Base-by-base conservation (phyloP, 495 filamentous ascomycete genomes). In the Ascobolus immersus region DNA sequence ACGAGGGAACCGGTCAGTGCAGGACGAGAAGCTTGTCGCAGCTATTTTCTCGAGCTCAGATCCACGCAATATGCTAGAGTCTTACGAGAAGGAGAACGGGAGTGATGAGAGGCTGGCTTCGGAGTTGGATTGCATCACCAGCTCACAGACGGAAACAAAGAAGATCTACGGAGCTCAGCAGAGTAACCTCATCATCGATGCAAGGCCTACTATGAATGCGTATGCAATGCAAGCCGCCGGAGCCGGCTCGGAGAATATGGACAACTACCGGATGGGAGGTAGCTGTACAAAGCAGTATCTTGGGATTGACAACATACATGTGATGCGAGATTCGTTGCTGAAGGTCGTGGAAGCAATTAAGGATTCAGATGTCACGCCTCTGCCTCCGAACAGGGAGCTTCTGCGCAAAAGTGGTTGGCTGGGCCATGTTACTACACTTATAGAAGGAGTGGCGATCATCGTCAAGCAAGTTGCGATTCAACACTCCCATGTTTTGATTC, bases 231-330 rank as follows among this genome's bases (percentile, higher is more conserved):
- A 93, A 53, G 77, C 78, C 6, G 72, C 86, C 41, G 86, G 86
- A 2, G 68, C 80, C 43, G 86, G 86, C 3, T 91, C 80, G 0
- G 86, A 99, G 49, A 93, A 93, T 42, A 92, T 94, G 79, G 81
- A 92, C 33, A 77, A 93, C 50, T 99, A 99, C 52, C 74, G 70
- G 32, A 81, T 78, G 45, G 78, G 78, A 19, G 47, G 44, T 7
- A 38, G 33, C 0, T 50, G 47, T 17, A 79, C 77, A 25, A 92
- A 91, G 48, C 77, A 73, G 0, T 93, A 86, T 44, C 61, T 99
- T n/a, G 82, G 82, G 28, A 99, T 99, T 46, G 86, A 90, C 49
- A 99, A 99, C 42, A 94, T 99, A 38, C 86, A 99, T 49, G 84
- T 93, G 35, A 99, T 99, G 86, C 64, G 86, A 37, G 74, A 80